These are phyloP conservation scores for Taiwanofungus camphoratus DNA, from an alignment of 1,284 basidiomycete genomes.

Conservation along the genomic window DNA sequence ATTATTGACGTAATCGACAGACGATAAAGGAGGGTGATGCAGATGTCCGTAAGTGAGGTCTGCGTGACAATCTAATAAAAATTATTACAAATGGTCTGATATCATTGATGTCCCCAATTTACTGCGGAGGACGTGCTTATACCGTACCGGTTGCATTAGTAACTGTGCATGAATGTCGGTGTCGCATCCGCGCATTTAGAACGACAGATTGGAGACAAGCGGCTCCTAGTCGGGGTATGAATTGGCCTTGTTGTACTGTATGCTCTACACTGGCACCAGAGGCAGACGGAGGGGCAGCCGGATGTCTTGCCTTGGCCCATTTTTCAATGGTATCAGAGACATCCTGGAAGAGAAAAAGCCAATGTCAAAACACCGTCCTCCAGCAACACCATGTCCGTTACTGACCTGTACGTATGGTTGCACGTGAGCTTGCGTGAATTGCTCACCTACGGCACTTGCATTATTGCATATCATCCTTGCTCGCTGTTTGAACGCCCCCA, in stretches of 20 bases:
- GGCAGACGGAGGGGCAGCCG: neutral
- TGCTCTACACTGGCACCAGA: neutral
- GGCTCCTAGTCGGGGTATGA: neutral
- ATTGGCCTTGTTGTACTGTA: neutral
- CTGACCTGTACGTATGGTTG: constrained; percentile 1
- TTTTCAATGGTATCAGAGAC: neutral
- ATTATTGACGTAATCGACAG: too few species aligned
- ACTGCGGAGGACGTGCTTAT: too few species aligned
- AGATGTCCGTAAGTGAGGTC: too few species aligned
- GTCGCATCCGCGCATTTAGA: too few species aligned
- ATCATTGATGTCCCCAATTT: too few species aligned
- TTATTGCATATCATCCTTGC: neutral
- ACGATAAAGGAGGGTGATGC: too few species aligned
- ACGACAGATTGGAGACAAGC: too few species aligned
- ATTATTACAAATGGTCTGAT: too few species aligned
- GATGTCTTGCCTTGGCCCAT: constrained; percentile 1
- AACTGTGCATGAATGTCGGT: too few species aligned
- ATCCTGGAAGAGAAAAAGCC: neutral
- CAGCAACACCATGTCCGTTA: neutral
- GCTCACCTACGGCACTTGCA: constrained; percentile 1
- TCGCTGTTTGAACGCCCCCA: constrained; percentile 1
- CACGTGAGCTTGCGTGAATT: neutral
- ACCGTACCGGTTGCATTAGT: too few species aligned
- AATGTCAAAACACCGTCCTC: neutral
- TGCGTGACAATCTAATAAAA: too few species aligned